Base-by-base conservation (phyloP, 495 filamentous ascomycete species). In the Penicillium soppii region DNA sequence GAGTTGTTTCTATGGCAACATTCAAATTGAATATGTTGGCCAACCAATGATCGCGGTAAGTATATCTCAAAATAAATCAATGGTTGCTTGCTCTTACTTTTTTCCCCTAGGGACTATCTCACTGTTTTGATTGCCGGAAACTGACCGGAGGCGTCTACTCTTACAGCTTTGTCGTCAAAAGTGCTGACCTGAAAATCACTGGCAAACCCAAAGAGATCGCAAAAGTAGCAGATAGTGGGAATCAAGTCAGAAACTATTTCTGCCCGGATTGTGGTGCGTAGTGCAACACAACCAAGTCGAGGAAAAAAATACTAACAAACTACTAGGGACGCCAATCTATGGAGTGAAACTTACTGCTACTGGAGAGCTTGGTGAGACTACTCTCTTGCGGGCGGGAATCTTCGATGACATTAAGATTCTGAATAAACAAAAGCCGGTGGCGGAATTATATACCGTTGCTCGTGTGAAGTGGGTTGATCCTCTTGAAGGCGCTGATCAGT, bases 51-150 rank as follows among this genome's bases (percentile, higher is more conserved):
- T n/a, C n/a, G n/a, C n/a, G n/a, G n/a, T n/a, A n/a, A n/a, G n/a
- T n/a, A n/a, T n/a, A n/a, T n/a, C n/a, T n/a, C n/a, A n/a, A n/a
- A n/a, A n/a, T n/a, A n/a, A n/a, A n/a, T n/a, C n/a, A n/a, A n/a
- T n/a, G n/a, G n/a, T n/a, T n/a, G n/a, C n/a, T n/a, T n/a, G n/a
- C n/a, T n/a, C n/a, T n/a, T n/a, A n/a, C 30, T 17, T 9, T 15
- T 23, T 50, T 32, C 46, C 16, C 27, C n/a, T 29, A 73, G 70
- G 70, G 21, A 37, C 17, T 73, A 8, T 73, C 68, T 27, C 65
- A 73, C 55, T 73, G 70, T 44, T 15, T 36, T n/a, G 70, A 67
- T 49, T 73, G 70, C 54, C 70, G 70, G 50, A 73, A 73, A 42
- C 56, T 71, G 1, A 69, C 65, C 7, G 63, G 70, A 0, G 2